These are phyloP conservation scores for Lactuca saligna DNA, from an alignment of 129 eudicot genomes.

Conservation along the genomic window DNA sequence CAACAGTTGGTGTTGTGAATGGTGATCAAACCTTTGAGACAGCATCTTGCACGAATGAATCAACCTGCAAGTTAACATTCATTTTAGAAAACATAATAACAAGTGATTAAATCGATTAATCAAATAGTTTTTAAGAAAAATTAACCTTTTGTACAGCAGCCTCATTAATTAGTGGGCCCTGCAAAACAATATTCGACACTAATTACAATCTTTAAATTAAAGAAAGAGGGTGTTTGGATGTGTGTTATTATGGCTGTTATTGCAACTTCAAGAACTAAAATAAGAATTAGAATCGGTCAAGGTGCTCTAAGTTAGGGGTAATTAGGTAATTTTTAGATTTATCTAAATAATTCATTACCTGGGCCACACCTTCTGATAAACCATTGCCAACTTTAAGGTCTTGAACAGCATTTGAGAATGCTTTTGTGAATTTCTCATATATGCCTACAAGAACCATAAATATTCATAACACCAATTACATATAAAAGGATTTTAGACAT, in stretches of 20 bases:
- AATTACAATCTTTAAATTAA: conserved; percentile 7
- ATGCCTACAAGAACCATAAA: conserved; percentile 53
- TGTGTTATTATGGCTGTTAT: too few species aligned
- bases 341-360: conserved; percentile 40
- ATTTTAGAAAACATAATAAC: neutral
- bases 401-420: conserved; percentile 70
- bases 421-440: conserved; percentile 71
- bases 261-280: too few species aligned
- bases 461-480: neutral
- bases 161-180: conserved; percentile 96
- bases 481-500: neutral
- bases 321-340: conserved; percentile 3
- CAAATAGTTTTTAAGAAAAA: neutral
- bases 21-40: conserved; percentile 63
- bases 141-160: conserved; percentile 86
- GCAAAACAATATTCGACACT: conserved; percentile 26
- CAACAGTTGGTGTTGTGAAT: conserved; percentile 4
- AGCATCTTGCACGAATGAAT: conserved; percentile 80
- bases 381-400: conserved; percentile 93
- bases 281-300: neutral
- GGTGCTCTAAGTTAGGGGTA: neutral
- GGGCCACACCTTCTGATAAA: conserved; percentile 72
- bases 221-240: neutral
- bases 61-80: conserved; percentile 53
- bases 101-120: neutral